Evolutionary conservation across 495 filamentous ascomycete species (phyloP).

Genomic region (Amphirosellinia nigrospora): DNA sequence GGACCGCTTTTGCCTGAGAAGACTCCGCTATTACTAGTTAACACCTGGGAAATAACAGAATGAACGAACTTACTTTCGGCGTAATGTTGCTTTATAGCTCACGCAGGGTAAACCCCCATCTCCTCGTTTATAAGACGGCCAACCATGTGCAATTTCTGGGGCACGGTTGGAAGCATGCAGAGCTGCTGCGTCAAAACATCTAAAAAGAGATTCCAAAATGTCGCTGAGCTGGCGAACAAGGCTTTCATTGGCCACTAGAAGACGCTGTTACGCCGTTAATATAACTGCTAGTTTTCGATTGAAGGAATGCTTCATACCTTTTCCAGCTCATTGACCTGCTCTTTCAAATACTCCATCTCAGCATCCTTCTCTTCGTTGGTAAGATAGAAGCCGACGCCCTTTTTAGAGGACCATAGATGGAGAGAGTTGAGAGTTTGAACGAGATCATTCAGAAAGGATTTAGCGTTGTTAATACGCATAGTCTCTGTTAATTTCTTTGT

Average conservation of each 20-base stretch:
- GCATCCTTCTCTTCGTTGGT: conserved; percentile 45
- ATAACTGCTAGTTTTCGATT: neutral
- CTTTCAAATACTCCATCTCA: conserved; percentile 47
- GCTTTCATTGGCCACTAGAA: conserved; percentile 41
- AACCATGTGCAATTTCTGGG: conserved; percentile 45
- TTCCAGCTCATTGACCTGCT: conserved; percentile 47
- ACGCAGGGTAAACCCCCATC: conserved; percentile 56
- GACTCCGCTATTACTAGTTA: conserved; percentile 33
- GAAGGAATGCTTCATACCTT: conserved; percentile 42
- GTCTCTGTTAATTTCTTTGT: conserved; percentile 58
- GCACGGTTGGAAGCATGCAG: conserved; percentile 40
- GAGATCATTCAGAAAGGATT: conserved; percentile 51
- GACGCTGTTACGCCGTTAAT: conserved; percentile 12
- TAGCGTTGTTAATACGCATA: conserved; percentile 8
- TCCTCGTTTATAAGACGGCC: conserved; percentile 51
- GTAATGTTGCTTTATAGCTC: conserved; percentile 64
- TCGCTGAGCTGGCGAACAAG: conserved; percentile 43
- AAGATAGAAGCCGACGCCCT: conserved; percentile 50
- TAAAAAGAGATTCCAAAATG: conserved; percentile 52
- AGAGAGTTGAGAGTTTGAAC: conserved; percentile 58
- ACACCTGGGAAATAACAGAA: conserved; percentile 30
- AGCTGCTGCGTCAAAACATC: conserved; percentile 41
- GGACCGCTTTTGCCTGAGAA: conserved; percentile 37
- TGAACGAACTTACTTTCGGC: conserved; percentile 48
- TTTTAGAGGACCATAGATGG: conserved; percentile 56